A percentile compares a stretch with the other conserved stretches of the same genome.
These are phyloP conservation scores for Ophiostoma australiae DNA, from an alignment of 2,329 filamentous ascomycete genomes.

Conservation along the genomic window DNA sequence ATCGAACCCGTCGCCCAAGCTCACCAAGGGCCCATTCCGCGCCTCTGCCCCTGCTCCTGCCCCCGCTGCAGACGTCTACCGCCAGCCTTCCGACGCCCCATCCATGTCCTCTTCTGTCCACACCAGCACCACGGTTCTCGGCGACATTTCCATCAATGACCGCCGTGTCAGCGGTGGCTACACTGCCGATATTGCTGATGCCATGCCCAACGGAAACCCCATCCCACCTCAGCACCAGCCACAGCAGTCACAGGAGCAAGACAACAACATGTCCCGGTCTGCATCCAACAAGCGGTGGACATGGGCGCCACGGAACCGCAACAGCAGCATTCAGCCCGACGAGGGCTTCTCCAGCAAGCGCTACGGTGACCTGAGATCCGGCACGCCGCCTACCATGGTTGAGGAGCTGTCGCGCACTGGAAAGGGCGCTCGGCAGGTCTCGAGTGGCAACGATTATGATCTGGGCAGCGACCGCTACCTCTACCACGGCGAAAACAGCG, in stretches of 20 bases:
- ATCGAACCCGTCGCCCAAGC: slow-evolving; percentile 41
- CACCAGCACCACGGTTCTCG: slow-evolving; percentile 32
- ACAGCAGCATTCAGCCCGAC: slow-evolving; percentile 49
- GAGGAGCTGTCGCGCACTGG: slow-evolving; percentile 25
- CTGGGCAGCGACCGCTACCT: slow-evolving; percentile 27
- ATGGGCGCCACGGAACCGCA: slow-evolving; percentile 26
- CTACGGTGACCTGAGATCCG: slow-evolving; percentile 55
- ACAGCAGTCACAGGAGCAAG: not conserved
- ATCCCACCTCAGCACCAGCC: slow-evolving; percentile 16
- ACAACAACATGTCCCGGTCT: slow-evolving; percentile 15
- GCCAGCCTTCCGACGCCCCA: slow-evolving; percentile 30
- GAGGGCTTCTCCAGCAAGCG: slow-evolving; percentile 47
- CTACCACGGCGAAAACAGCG: slow-evolving; percentile 26
- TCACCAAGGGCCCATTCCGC: slow-evolving; percentile 29
- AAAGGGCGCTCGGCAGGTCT: slow-evolving; percentile 49
- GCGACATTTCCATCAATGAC: slow-evolving; percentile 45
- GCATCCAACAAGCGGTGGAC: slow-evolving; percentile 26
- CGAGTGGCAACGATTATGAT: slow-evolving; percentile 54
- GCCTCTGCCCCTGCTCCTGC: slow-evolving; percentile 30
- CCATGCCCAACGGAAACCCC: not conserved
- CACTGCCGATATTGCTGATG: slow-evolving; percentile 24
- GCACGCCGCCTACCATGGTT: slow-evolving; percentile 51
- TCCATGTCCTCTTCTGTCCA: slow-evolving; percentile 27
- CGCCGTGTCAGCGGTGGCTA: slow-evolving; percentile 40
- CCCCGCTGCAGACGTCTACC: slow-evolving; percentile 21